Conservation (phyloP, 192 early-diverging fungal species). For the Dissophora ornata region DNA sequence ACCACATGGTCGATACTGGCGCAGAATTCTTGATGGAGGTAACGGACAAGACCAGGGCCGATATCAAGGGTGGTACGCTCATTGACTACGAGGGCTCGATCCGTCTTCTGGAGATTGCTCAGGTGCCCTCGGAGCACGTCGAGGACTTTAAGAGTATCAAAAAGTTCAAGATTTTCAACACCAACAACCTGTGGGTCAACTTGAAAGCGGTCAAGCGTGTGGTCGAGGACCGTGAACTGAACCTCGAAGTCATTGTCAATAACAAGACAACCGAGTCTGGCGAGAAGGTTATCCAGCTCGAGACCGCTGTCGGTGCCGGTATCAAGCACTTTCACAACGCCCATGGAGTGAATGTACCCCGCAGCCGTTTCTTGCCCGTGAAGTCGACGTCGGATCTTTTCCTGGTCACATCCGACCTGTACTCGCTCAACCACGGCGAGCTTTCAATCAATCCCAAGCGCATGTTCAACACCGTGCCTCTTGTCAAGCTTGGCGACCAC, state of each 20-base stretch:
- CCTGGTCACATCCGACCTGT: slow-evolving; percentile 95
- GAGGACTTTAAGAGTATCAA: slow-evolving; percentile 99
- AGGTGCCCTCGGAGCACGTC: slow-evolving; percentile 96
- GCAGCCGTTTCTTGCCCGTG: slow-evolving; percentile 97
- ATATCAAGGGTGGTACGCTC: slow-evolving; percentile 99
- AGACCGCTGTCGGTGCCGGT: slow-evolving; percentile 98
- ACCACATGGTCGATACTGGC: slow-evolving; percentile 88
- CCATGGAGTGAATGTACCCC: slow-evolving; percentile 98
- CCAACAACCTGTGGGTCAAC: slow-evolving; percentile 91
- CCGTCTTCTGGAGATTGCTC: slow-evolving; percentile 96
- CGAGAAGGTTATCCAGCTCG: slow-evolving; percentile 97
- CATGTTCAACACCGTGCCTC: slow-evolving; percentile 90
- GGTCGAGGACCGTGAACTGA: slow-evolving; percentile 76
- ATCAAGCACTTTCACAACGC: slow-evolving; percentile 97
- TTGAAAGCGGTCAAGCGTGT: slow-evolving; percentile 89
- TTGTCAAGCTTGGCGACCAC: slow-evolving; percentile 97
- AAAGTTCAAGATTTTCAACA: slow-evolving; percentile 99
- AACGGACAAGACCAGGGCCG: slow-evolving; percentile 99
- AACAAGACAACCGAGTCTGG: slow-evolving; percentile 93
- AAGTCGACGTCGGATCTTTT: slow-evolving; percentile 98
- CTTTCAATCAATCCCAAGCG: slow-evolving; percentile 93
- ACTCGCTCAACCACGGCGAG: slow-evolving; percentile 93
- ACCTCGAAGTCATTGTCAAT: slow-evolving; percentile 97
- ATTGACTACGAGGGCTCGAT: slow-evolving; percentile 97
- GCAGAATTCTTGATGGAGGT: slow-evolving; percentile 99